Base-by-base conservation (phyloP, 768 basidiomycete species). In the Melanogaster broomeanus region DNA sequence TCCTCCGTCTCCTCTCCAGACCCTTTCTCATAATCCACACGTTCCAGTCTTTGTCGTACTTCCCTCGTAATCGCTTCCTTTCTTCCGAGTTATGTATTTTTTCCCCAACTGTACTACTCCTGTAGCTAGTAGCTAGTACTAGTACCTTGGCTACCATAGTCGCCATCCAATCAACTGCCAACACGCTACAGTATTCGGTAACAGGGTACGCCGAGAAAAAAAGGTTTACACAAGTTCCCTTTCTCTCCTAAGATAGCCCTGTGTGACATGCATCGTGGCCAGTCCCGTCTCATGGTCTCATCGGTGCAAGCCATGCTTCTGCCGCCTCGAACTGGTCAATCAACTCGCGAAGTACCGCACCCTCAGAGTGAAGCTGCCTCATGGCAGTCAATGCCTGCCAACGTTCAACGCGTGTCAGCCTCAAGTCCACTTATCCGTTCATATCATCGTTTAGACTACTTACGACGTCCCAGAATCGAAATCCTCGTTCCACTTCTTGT, bases 381-480 rank as follows among this genome's bases (percentile, higher is more conserved):
- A 98, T 91, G 69, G 93, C 93, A 50, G 83, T 81, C 71, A 97
- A 80, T 63, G 90, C 83, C 88, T 91, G 73, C 21, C 25, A 51
- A 52, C 45, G 25, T 34, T 46, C 38, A 50, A 43, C 57, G 37
- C 70, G 60, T 60, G 63, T 65, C 58, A 63, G 60, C 66, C 61
- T 58, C 62, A 45, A 55, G 44, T 18, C 25, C 24, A 52, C 40
- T 35, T 34, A 19, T 22, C 19, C 49, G 38, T 46, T 22, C 40
- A 42, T 48, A 61, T 51, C 33, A 42, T 34, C 44, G 47, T 52
- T 45, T n/a, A n/a, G 54, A 42, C 39, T 33, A 83, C 93, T 74
- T 66, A 97, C 95, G 71, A 95, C 81, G 68, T 98, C 93, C 96
- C 96, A 99, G 78, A 98, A 99, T 63, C 96, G 79, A 78, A 99